Evolutionary conservation across 2,329 filamentous ascomycete species (phyloP).

Genomic region (Claviceps digitariae): DNA sequence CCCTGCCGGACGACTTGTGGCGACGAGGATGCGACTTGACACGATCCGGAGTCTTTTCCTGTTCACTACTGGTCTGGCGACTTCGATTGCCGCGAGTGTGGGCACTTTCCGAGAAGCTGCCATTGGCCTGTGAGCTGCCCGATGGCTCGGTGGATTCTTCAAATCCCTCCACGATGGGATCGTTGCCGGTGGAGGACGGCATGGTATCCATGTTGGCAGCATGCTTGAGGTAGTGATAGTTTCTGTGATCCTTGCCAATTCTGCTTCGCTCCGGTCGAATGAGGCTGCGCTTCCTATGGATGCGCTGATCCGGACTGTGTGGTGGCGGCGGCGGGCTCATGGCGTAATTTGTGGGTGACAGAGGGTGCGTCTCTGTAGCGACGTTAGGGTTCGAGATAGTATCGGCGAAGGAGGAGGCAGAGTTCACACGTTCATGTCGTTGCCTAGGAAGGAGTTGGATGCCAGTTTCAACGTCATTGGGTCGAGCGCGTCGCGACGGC

Average conservation of each 20-base stretch:
- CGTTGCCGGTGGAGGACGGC: slow-evolving; percentile 85
- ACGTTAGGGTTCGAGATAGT: slow-evolving; percentile 41
- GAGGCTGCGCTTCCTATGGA: slow-evolving; percentile 68
- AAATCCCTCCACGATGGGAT: slow-evolving; percentile 70
- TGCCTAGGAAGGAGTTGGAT: slow-evolving; percentile 29
- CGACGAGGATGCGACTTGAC: slow-evolving; percentile 24
- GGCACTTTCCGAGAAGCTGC: slow-evolving; percentile 32
- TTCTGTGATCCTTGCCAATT: slow-evolving; percentile 76
- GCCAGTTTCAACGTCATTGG: slow-evolving; percentile 58
- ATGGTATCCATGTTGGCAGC: slow-evolving; percentile 82
- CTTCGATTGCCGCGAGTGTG: slow-evolving; percentile 22
- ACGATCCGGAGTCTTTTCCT: slow-evolving; percentile 19
- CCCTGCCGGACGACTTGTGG: slow-evolving; percentile 44
- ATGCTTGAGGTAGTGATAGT: slow-evolving; percentile 93
- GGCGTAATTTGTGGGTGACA: slow-evolving; percentile 30
- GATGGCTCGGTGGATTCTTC: slow-evolving; percentile 48
- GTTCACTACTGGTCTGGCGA: slow-evolving; percentile 18
- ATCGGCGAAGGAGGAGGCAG: slow-evolving; percentile 44
- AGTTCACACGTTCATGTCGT: slow-evolving; percentile 40
- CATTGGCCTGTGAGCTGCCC: slow-evolving; percentile 30
- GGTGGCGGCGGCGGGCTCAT: slow-evolving; percentile 16
- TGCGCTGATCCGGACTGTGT: slow-evolving; percentile 18
- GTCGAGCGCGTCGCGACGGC: slow-evolving; percentile 49
- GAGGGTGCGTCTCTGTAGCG: slow-evolving; percentile 40
- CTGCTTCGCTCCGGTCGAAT: slow-evolving; percentile 79